Conservation (phyloP, 768 basidiomycete species). For the Roridomyces roridus region DNA sequence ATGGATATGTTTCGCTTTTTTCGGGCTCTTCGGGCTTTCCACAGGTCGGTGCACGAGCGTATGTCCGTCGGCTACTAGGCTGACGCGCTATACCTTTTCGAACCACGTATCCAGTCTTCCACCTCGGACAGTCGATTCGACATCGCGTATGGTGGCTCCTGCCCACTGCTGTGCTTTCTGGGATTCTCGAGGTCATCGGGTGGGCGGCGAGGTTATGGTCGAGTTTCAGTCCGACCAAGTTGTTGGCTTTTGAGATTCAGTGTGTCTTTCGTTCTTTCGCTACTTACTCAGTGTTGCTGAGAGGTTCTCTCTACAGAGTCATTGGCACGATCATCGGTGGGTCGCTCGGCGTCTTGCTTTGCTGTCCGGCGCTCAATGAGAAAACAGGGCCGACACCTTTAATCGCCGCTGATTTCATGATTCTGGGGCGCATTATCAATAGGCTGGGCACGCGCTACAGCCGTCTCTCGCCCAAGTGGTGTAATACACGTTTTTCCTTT, state of each 20-base stretch:
- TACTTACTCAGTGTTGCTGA: background rate
- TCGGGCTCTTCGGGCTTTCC: constrained; percentile 9
- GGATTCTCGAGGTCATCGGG: constrained; percentile 13
- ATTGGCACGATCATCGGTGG: constrained; percentile 18
- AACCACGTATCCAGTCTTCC: background rate
- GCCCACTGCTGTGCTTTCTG: constrained; percentile 16
- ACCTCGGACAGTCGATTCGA: constrained; percentile 11
- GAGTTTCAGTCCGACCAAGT: constrained; percentile 1
- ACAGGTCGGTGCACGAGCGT: background rate
- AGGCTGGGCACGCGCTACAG: constrained; percentile 17
- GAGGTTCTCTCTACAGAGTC: constrained; percentile 5
- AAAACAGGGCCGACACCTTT: constrained; percentile 13
- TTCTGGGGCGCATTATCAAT: constrained; percentile 16
- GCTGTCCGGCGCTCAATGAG: background rate
- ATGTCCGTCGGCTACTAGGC: background rate
- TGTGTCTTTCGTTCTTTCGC: background rate
- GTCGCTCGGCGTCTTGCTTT: background rate
- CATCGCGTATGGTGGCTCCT: constrained; percentile 21
- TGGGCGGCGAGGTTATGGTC: constrained; percentile 20
- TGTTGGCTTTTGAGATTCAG: constrained; percentile 21
- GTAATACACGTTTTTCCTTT: background rate
- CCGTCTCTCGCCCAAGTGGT: constrained; percentile 18
- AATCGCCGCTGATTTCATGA: constrained; percentile 22
- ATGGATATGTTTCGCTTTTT: constrained; percentile 19
- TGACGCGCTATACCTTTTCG: background rate